Base-by-base conservation (phyloP, 306 rosid genomes). In the Lathyrus aphaca region DNA sequence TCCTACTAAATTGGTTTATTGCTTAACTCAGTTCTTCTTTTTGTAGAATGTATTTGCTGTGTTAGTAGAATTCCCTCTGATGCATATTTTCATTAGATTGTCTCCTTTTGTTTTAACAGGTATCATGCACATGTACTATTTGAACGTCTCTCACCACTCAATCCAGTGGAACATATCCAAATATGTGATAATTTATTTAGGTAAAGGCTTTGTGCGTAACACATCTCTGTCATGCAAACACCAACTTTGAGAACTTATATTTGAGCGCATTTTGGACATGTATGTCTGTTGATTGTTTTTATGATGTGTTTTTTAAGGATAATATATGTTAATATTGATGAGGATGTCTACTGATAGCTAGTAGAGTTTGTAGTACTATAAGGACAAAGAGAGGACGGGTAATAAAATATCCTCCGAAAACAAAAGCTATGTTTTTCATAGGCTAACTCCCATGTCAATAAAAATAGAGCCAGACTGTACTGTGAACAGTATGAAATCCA, bases 81-180 rank as follows among this genome's bases (percentile, higher is more conserved):
- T 32, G 17, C 6, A 27, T 38, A 23, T 48, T 23, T 45, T 65
- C 12, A 23, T 70, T 10, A 32, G 48, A 42, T 81, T 50, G 49
- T 64, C 63, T 73, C 38, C 53, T 37, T 66, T 74, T 79, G 23
- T 48, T 64, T 69, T 35, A 38, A 17, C 85, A 94, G 99, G 99
- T 79, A 81, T 74, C 99, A 94, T 73, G 94, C 99, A 59, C 86
- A 87, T 67, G 13, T 86, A 40, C 83, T 94, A 50, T 88, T 91
- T 80, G 92, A 80, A 32, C 89, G 92, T 59, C 92, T 94, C 55
- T 83, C 95, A 59, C 83, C 87, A 17, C 89, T 90, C 69, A 89
- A 94, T 80, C 86, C 97, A 5, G 92, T 94, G 82, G 97, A 94
- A 74, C 97, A 88, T 82, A 64, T 70, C 68, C 91, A 86, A 84